Conservation (phyloP, 441 rosid genomes). For the Breynia disticha region DNA sequence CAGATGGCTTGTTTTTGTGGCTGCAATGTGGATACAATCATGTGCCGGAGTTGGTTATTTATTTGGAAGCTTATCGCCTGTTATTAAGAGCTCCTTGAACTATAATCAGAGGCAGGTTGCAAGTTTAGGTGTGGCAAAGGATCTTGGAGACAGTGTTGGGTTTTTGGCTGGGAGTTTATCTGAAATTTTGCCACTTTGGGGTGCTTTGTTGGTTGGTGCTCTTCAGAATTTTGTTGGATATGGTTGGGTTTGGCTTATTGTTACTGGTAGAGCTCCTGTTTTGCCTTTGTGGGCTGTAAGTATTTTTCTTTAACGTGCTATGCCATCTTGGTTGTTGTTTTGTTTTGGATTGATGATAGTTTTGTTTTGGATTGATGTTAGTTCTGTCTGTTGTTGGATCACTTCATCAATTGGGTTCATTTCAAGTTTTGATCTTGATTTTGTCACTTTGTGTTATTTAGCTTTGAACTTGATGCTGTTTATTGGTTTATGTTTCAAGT, state of each 20-base stretch:
- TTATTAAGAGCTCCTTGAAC: constrained; percentile 70
- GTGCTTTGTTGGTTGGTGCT: constrained; percentile 82
- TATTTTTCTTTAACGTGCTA: constrained; percentile 6
- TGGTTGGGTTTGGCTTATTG: constrained; percentile 93
- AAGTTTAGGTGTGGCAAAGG: constrained; percentile 88
- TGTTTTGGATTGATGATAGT: background rate
- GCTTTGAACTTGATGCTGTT: too few species aligned
- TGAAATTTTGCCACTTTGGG: constrained; percentile 92
- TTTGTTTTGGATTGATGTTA: background rate
- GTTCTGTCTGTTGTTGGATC: background rate
- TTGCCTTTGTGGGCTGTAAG: constrained; percentile 95
- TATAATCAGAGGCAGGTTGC: constrained; percentile 84
- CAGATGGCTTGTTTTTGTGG: constrained; percentile 94
- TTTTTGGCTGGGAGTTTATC: constrained; percentile 76
- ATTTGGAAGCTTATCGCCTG: constrained; percentile 96
- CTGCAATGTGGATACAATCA: constrained; percentile 98
- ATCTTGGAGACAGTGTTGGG: constrained; percentile 94
- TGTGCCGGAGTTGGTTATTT: constrained; percentile 90
- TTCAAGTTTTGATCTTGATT: background rate
- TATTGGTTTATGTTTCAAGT: too few species aligned
- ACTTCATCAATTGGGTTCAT: background rate
- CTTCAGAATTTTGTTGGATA: constrained; percentile 82
- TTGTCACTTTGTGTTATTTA: background rate
- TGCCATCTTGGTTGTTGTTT: background rate
- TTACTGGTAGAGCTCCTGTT: constrained; percentile 60